Conservation (phyloP, 257 asterid genomes). For the Solanum sejunctum region DNA sequence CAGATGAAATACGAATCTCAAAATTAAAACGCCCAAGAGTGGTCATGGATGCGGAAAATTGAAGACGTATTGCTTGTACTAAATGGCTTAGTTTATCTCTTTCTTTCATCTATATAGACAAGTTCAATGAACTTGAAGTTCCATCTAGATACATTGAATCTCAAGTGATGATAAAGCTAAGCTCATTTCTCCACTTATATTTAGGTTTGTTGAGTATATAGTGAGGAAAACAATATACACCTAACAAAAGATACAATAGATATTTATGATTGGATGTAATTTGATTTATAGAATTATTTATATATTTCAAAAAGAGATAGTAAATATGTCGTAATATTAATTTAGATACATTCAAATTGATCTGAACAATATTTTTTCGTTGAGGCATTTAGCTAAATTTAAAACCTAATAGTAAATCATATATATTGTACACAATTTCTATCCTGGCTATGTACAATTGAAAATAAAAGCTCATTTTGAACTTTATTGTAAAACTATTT, state of each 20-base stretch:
- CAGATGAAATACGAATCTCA: too few relatives aligned
- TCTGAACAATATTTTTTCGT: too few relatives aligned
- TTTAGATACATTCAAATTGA: too few relatives aligned
- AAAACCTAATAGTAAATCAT: too few relatives aligned
- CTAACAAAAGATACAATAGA: not conserved
- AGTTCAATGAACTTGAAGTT: constrained; percentile 9
- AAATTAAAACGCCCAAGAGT: not conserved
- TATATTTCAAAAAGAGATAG: too few relatives aligned
- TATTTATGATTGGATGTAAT: not conserved
- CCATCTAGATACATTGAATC: constrained; percentile 15
- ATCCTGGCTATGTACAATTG: too few relatives aligned
- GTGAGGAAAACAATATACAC: not conserved
- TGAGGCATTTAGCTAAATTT: too few relatives aligned
- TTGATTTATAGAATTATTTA: not conserved
- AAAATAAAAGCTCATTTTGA: too few relatives aligned
- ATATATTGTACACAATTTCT: too few relatives aligned
- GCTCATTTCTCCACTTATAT: not conserved
- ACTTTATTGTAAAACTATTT: too few relatives aligned
- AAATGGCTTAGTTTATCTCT: not conserved
- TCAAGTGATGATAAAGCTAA: not conserved
- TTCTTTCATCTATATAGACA: not conserved
- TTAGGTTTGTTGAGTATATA: not conserved
- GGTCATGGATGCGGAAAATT: not conserved
- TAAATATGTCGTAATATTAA: too few relatives aligned
- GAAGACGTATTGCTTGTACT: not conserved